Evolutionary conservation across 441 rosid species (phyloP).

Genomic region (Populus tomentosa): DNA sequence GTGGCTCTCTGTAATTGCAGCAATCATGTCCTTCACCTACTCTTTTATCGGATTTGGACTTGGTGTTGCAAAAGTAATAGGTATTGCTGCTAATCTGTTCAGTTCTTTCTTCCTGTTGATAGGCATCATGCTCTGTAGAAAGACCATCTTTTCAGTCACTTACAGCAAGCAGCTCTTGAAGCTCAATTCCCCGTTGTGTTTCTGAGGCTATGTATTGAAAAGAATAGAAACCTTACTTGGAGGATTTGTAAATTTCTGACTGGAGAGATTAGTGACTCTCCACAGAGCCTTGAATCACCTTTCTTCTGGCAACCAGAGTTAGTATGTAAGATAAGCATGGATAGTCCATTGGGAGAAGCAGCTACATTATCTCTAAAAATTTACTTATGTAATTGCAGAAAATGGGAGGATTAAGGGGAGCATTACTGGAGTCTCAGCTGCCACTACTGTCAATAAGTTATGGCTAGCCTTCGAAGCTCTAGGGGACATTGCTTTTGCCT

Average conservation of each 20-base stretch:
- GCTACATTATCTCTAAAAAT: neutral
- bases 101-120: neutral
- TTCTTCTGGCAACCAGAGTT: no score
- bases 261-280: neutral
- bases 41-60: conserved; percentile 58
- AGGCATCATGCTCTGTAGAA: neutral
- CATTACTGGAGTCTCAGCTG: conserved; percentile 48
- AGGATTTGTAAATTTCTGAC: neutral
- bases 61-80: conserved; percentile 50
- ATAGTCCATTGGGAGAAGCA: neutral
- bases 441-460: conserved; percentile 39
- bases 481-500: conserved; percentile 75
- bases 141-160: neutral
- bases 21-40: conserved; percentile 59
- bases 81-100: conserved; percentile 17
- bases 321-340: neutral
- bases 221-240: neutral
- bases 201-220: neutral
- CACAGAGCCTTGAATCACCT: no score
- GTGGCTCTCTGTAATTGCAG: conserved; percentile 54
- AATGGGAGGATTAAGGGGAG: conserved; percentile 54
- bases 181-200: neutral
- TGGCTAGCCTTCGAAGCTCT: conserved; percentile 58
- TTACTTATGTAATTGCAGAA: conserved; percentile 30
- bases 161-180: neutral